Base-by-base conservation (phyloP, 441 rosid genomes). In the Metrosideros polymorpha region DNA sequence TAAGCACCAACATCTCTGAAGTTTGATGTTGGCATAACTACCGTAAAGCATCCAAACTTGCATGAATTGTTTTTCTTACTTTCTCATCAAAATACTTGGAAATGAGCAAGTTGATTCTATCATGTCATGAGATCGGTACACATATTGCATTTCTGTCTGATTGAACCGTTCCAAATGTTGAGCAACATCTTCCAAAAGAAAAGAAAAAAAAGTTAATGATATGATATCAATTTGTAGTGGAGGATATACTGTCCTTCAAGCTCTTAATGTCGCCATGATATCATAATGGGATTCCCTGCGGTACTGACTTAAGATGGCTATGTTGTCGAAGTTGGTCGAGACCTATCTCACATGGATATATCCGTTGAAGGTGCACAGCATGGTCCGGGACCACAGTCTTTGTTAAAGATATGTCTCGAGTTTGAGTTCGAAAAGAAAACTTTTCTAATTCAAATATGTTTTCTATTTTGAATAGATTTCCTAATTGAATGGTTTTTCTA, bases 361-460 rank as follows among this genome's bases (percentile, higher is more conserved):
- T 53, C 92, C 93, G 12, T 59, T 90, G 87, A 88, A 85, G 77
- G 89, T 86, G 59, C 85, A 89, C 87, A 45, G 85, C n/a, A 84
- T 86, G 85, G 66, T 88, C 27, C 92, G 92, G 4, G 7, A 24
- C 14, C 86, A 86, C n/a, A n/a, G n/a, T n/a, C n/a, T n/a, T n/a
- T n/a, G n/a, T n/a, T n/a, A n/a, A n/a, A n/a, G n/a, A n/a, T n/a
- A n/a, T n/a, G n/a, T n/a, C n/a, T n/a, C n/a, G n/a, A n/a, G n/a
- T n/a, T n/a, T n/a, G n/a, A n/a, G n/a, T n/a, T n/a, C n/a, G n/a
- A n/a, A n/a, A n/a, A n/a, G n/a, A n/a, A n/a, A n/a, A n/a, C n/a
- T n/a, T n/a, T n/a, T n/a, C n/a, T n/a, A n/a, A n/a, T n/a, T n/a
- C n/a, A n/a, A n/a, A n/a, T n/a, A n/a, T n/a, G n/a, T n/a, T n/a